Evolutionary conservation across 306 rosid genomes (phyloP), one percentile per base, ranked within the genome.

Genomic region (Luffa aegyptiaca): DNA sequence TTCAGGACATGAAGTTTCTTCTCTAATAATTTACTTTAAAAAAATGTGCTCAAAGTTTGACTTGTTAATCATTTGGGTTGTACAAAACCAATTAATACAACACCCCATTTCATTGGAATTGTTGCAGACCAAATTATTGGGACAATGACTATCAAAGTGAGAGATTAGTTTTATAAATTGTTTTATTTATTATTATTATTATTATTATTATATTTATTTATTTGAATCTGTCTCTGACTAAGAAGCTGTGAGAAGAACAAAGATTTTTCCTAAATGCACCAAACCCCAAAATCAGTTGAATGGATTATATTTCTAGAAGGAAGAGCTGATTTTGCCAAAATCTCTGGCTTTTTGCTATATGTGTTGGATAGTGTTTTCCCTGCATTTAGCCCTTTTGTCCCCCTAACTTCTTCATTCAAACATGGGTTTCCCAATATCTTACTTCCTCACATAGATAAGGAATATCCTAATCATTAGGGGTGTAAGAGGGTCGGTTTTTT

Each of bases 261-360:
- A 42, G 55, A 69, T 18, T 18, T 18, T 69, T 69, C 35, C 10
- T 21, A 69, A 69, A 69, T 69, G 75, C 79, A 75, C 79, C 46
- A 53, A 76, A 76, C 49, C 51, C 64, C 80, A 76, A 76, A 76
- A 42, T 76, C 68, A 75, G 59, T 49, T 39, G 7, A 9, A 33
- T 55, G 66, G 11, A 9, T 76, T 36, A 26, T 26, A 26, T 52
- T 69, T 21, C 18, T 76, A 17, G 33, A 56, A 56, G 51, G n/a
- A 58, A 76, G 11, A 52, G 52, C 52, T 76, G 65, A 76, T 76
- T 58, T 76, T 17, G 80, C 52, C 80, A 76, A 76, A 76, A 76
- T 76, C 80, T 53, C 0, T 76, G 65, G 65, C 80, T 76, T 76
- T 72, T 76, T 12, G 62, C 13, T 48, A n/a, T 41, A 21, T 76